Conservation (phyloP, 768 basidiomycete genomes). For the Rhizopogon vesiculosus region DNA sequence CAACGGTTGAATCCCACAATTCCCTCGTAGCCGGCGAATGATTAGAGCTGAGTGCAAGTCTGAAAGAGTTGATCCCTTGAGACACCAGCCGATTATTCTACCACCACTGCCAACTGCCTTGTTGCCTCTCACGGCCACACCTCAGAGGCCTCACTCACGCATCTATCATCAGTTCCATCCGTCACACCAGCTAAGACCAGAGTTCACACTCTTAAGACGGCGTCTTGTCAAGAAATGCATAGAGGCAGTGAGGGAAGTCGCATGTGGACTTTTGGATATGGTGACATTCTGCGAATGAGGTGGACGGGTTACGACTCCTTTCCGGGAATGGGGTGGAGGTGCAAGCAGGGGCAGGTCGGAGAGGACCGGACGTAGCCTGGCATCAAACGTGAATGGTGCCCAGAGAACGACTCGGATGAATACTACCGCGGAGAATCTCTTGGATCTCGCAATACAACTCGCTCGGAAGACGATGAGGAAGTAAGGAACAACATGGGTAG, state of each 20-base stretch:
- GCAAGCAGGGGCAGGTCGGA: constrained; percentile 25
- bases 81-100: background rate
- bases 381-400: background rate
- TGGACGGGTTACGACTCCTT: background rate
- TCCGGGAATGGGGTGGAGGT: constrained; percentile 39
- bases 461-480: constrained; percentile 14
- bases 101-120: background rate
- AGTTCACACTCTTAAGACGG: constrained; percentile 48
- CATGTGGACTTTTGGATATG: constrained; percentile 75
- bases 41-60: too few relatives aligned
- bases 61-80: too few relatives aligned
- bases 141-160: background rate
- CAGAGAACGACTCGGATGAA: constrained; percentile 1
- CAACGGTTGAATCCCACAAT: too few relatives aligned
- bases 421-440: constrained; percentile 13
- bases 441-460: constrained; percentile 8
- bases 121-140: background rate
- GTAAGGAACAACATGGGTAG: constrained; percentile 31
- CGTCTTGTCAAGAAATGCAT: constrained; percentile 67
- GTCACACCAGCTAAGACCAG: constrained; percentile 22
- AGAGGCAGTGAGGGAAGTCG: constrained; percentile 67
- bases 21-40: too few relatives aligned
- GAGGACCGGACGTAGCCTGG: constrained; percentile 34
- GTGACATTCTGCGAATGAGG: constrained; percentile 43
- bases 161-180: constrained; percentile 1